Percentiles rank a stretch among this genome's conserved stretches.
Conservation (phyloP, 2,329 filamentous ascomycete genomes). For the Cladobotryum mycophilum region DNA sequence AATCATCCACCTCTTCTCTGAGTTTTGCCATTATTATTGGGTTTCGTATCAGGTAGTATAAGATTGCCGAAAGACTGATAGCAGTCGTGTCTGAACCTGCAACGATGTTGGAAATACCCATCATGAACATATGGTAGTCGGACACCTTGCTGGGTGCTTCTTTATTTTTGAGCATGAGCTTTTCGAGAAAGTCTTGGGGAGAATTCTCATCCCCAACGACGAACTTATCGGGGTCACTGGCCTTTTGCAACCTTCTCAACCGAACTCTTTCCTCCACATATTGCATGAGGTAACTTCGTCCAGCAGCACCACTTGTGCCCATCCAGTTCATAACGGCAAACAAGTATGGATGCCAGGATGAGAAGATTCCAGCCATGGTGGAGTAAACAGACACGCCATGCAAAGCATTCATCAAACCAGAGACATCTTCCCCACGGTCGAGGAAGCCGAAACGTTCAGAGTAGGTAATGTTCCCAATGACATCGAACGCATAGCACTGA, state of each 20-base stretch:
- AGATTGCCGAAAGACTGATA: conserved; percentile 37
- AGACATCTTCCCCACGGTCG: conserved; percentile 38
- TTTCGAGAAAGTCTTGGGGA: conserved; percentile 13
- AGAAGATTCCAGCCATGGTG: conserved; percentile 19
- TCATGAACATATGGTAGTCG: conserved; percentile 11
- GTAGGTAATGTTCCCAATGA: conserved; percentile 44
- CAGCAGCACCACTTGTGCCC: conserved; percentile 16
- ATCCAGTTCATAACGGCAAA: conserved; percentile 15
- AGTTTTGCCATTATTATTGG: conserved; percentile 19
- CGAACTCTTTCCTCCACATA: conserved; percentile 26
- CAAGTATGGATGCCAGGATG: conserved; percentile 14
- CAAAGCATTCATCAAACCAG: conserved; percentile 29
- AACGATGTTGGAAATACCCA: conserved; percentile 27
- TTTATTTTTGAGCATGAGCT: conserved; percentile 10
- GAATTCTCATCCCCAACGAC: not conserved
- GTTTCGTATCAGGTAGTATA: conserved; percentile 37
- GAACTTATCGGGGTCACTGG: conserved; percentile 2
- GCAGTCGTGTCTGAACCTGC: conserved; percentile 42
- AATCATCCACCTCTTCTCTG: conserved; percentile 17
- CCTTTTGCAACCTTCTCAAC: conserved; percentile 14
- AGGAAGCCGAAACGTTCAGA: conserved; percentile 37
- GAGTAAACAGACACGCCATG: conserved; percentile 19
- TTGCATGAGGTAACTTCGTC: conserved; percentile 20
- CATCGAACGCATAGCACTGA: conserved; percentile 44
- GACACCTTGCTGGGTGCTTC: conserved; percentile 9